phyloP scores from a whole-genome alignment of 2,329 filamentous ascomycete species.

The Akanthomyces muscarius region DNA sequence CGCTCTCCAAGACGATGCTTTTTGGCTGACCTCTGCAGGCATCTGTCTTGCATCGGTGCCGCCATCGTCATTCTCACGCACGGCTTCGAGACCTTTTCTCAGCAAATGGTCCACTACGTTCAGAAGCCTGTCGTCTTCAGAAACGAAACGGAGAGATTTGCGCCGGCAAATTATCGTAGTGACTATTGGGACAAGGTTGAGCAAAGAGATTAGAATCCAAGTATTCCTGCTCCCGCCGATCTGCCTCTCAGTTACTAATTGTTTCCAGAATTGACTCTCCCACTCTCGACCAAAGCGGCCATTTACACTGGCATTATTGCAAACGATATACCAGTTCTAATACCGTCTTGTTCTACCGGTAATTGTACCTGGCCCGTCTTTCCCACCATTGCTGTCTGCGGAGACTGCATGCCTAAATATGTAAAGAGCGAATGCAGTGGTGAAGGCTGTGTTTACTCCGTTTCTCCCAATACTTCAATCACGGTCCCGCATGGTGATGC shows the following conservation, averaged over 20 bases:
- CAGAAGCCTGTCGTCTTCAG: constrained; percentile 24
- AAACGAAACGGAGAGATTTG: constrained; percentile 20
- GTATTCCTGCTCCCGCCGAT: not conserved
- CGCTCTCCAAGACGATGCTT: not conserved
- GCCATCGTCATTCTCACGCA: constrained; percentile 33
- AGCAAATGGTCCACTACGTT: constrained; percentile 35
- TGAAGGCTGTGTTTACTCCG: constrained; percentile 29
- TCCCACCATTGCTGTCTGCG: constrained; percentile 35
- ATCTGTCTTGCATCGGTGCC: constrained; percentile 37
- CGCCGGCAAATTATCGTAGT: constrained; percentile 29
- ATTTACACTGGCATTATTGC: constrained; percentile 37
- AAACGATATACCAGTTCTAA: constrained; percentile 25
- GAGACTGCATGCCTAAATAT: constrained; percentile 25
- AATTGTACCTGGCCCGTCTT: constrained; percentile 36
- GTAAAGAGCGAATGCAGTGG: constrained; percentile 22
- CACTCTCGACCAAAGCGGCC: constrained; percentile 36
- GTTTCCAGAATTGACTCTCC: constrained; percentile 21
- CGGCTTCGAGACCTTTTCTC: constrained; percentile 38
- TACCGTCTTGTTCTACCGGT: constrained; percentile 28
- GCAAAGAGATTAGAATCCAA: constrained; percentile 20
- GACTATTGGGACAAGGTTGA: constrained; percentile 34
- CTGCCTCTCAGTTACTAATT: not conserved
- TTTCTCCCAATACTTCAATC: constrained; percentile 28
- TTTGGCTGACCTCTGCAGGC: constrained; percentile 23
- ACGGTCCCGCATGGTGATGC: constrained; percentile 21